Evolutionary conservation across 768 basidiomycete genomes (phyloP).

Genomic region (Auriscalpium vulgare): DNA sequence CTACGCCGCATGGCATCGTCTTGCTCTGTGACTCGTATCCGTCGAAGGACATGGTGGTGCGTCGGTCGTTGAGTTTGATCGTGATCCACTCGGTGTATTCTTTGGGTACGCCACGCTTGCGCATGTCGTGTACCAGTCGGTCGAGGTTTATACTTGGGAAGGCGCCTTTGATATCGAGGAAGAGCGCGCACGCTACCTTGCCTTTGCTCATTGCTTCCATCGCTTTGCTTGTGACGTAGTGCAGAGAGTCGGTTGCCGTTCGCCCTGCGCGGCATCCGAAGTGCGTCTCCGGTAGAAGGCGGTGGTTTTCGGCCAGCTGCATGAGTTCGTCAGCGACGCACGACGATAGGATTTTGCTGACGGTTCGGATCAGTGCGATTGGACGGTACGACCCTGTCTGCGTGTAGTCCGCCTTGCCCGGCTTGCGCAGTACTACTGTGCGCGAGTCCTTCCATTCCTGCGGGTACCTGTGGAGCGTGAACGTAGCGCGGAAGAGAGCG

Average conservation of each 20-base stretch:
- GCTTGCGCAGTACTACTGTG: conserved; percentile 12
- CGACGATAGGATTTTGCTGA: conserved; percentile 14
- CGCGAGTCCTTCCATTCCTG: conserved; percentile 6
- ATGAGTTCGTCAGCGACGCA: not conserved
- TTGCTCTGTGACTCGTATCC: conserved; percentile 9
- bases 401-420: conserved; percentile 15
- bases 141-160: conserved; percentile 31
- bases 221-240: not conserved
- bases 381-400: conserved; percentile 11
- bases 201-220: conserved; percentile 18
- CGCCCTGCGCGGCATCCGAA: not conserved
- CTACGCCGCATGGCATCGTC: conserved; percentile 5
- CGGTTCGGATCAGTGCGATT: conserved; percentile 10
- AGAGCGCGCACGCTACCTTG: conserved; percentile 29
- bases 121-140: conserved; percentile 25
- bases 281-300: not conserved
- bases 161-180: conserved; percentile 36
- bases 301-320: not conserved
- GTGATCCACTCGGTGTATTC: conserved; percentile 15
- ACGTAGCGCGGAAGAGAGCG: conserved; percentile 11
- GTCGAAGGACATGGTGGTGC: conserved; percentile 10
- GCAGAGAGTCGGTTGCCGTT: not conserved
- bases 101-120: conserved; percentile 21
- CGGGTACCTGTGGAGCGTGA: not conserved
- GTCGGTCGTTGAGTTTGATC: conserved; percentile 1